Base-by-base conservation (phyloP, 768 basidiomycete genomes). In the Lentinula sp. region DNA sequence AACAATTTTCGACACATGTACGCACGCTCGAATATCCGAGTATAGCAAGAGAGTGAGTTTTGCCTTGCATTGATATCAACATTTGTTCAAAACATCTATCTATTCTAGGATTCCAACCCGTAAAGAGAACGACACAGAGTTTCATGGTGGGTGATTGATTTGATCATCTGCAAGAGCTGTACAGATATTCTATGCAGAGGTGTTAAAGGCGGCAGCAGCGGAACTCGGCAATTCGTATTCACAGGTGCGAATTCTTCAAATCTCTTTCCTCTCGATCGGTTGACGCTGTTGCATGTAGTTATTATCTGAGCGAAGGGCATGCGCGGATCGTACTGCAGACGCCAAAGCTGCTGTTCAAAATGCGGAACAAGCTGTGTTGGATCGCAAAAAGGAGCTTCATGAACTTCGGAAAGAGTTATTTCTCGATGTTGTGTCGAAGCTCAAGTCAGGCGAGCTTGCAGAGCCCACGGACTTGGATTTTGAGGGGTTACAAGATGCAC, bases 391-490 rank as follows among this genome's bases (percentile, higher is more conserved):
- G 48, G 58, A 59, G 36, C 36, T 59, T 2, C 18, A 59, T 35
- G 48, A 48, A 9, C 20, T 50, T 5, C 58, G 58, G 3, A 48
- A 41, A 39, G 43, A 28, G 28, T 35, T 35, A 35, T 59, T 59
- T 16, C 45, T 49, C 33, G 58, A 59, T 5, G 33, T 50, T 12
- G 48, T 59, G 9, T 48, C 58, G 6, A 59, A 59, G 20, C 45
- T 59, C 48, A 59, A 59, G n/a, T 49, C 43, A 8, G 58, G 58
- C 13, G 58, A 59, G 36, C 46, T 49, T 50, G 43, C n/a, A 28
- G 58, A 59, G 15, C 58, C 43, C 9, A 50, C 43, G 3, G 58
- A 59, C 4, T 16, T 28, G 35, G 58, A 59, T 15, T 48, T 50
- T 18, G 45, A 59, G 9, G 58, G 58, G 16, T 42, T 45, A 28